A percentile compares a stretch with the other conserved stretches of the same genome.
Conservation (phyloP, 2,329 filamentous ascomycete genomes). For the Colletotrichum zoysiae region DNA sequence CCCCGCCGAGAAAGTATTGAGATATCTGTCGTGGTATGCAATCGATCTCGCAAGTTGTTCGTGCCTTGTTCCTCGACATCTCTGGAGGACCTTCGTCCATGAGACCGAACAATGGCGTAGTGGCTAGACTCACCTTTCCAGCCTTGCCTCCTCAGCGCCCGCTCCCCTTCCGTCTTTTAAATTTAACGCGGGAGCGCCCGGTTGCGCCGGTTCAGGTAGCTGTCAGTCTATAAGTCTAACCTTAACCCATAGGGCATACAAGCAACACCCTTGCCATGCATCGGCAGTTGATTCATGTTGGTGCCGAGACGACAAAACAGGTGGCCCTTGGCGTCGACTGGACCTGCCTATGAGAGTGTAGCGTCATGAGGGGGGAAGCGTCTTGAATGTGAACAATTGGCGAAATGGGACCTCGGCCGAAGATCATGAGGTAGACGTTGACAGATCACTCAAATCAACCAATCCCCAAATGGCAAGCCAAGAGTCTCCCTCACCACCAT, state of each 20-base stretch:
- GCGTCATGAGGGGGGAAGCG: rapidly evolving
- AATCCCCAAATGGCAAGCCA: not conserved
- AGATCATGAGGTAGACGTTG: not conserved
- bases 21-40: not conserved
- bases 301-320: not conserved
- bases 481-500: not conserved
- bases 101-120: not conserved
- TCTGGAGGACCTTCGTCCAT: not conserved
- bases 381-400: too few relatives aligned
- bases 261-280: not conserved
- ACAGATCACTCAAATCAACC: not conserved
- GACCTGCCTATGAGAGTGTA: not conserved
- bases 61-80: too few relatives aligned
- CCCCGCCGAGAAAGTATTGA: not conserved
- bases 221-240: not conserved
- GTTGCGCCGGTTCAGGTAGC: not conserved
- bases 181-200: too few relatives aligned
- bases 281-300: not conserved
- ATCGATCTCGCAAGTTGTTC: not conserved
- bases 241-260: not conserved
- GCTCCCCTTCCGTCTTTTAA: too few relatives aligned
- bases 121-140: too few relatives aligned
- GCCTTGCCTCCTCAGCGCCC: too few relatives aligned
- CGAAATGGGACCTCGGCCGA: not conserved
- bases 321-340: not conserved